Conservation (phyloP, 1,139 yeast genomes). For the Sugiyamaella grinbergsii region DNA sequence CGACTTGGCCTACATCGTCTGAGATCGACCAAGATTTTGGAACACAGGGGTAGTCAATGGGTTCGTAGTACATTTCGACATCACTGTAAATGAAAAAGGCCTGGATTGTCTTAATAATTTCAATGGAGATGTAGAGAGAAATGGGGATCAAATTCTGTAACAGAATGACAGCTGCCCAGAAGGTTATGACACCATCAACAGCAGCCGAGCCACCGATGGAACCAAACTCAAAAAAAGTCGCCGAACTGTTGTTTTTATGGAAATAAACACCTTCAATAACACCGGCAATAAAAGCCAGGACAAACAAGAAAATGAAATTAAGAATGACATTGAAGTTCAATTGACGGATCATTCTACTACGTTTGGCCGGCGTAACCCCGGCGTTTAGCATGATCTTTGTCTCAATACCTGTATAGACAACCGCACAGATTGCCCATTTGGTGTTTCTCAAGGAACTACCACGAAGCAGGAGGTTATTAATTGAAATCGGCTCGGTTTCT, state of each 20-base stretch:
- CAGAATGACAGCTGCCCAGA: constrained; percentile 84
- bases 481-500: constrained; percentile 63
- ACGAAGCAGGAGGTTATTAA: constrained; percentile 78
- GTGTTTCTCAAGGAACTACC: constrained; percentile 91
- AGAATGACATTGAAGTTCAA: constrained; percentile 78
- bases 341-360: constrained; percentile 79
- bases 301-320: constrained; percentile 73
- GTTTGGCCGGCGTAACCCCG: constrained; percentile 89
- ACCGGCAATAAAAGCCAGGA: constrained; percentile 82
- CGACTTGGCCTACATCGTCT: constrained; percentile 97
- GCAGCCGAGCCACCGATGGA: constrained; percentile 65
- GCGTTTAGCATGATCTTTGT: constrained; percentile 92
- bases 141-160: constrained; percentile 92
- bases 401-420: constrained; percentile 87
- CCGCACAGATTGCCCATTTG: constrained; percentile 92
- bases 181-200: constrained; percentile 77
- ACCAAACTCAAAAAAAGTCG: constrained; percentile 71
- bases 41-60: constrained; percentile 87
- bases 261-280: constrained; percentile 79
- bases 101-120: constrained; percentile 87
- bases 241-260: constrained; percentile 53
- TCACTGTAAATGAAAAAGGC: constrained; percentile 90
- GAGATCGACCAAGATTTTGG: constrained; percentile 97
- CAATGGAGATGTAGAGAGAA: constrained; percentile 87
- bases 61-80: constrained; percentile 78